Base-by-base conservation (phyloP, 208 protist species). In the Novymonas esmeraldas region DNA sequence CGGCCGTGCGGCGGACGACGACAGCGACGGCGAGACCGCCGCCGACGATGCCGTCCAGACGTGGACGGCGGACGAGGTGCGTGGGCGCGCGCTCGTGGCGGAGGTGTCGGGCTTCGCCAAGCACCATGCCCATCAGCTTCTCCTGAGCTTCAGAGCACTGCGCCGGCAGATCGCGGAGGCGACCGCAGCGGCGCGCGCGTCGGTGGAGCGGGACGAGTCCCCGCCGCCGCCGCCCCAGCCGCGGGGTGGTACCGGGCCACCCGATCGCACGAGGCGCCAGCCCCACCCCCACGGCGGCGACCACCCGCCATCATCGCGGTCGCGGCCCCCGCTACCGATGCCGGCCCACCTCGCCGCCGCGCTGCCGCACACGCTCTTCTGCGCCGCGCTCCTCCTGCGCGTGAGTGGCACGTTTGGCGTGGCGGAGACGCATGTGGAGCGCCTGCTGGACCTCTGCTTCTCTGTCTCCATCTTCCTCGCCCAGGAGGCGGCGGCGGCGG, bases 71-170 rank as follows among this genome's bases (percentile, higher is more conserved):
- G 33, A n/a, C 39, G 36, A 36, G 1, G 34, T 28, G 13, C 16
- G 31, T 36, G 38, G 26, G 0, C 39, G 24, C 1, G 22, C 26
- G 14, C 38, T 65, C 22, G 28, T 70, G 10, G 61, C n/a, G 20
- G 77, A 69, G 57, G 81, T 75, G 1, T 60, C 59, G 6, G 46
- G 56, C 14, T 93, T 93, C 45, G 64, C 73, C 16, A 73, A 77
- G 13, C 90, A 91, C 62, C 86, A 95, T 62, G 81, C 73, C 13
- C 87, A 95, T 72, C 90, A 95, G 57, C 75, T 90, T 5, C 59
- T 90, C 24, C 72, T 74, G 9, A 61, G 49, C 6, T 90, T 84
- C 55, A 87, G 79, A 51, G 44, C 10, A 20, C 50, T 66, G 14
- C 60, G 71, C 26, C 44, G 33, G n/a, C 64, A 16, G 10, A 31